phyloP scores from a whole-genome alignment of 352 stramenopile genomes.

The Phytophthora brassicae region DNA sequence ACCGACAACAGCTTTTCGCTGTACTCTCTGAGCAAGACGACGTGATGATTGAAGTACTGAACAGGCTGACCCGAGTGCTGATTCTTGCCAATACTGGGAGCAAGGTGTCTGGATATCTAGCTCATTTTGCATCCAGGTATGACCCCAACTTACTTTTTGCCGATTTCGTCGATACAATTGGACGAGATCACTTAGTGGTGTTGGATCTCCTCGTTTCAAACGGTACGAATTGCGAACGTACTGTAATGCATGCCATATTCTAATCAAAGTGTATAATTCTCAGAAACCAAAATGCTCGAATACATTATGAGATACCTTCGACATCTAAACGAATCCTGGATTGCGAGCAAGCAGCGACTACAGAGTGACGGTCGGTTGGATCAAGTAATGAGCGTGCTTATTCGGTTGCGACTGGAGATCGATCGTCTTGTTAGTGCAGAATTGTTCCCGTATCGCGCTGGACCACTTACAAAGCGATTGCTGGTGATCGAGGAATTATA shows the following conservation, averaged over 20 bases:
- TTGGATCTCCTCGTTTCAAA: slow-evolving; percentile 73
- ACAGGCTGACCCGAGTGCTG: slow-evolving; percentile 39
- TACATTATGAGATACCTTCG: slow-evolving; percentile 65
- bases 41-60: slow-evolving; percentile 62
- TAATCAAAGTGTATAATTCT: background rate
- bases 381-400: slow-evolving; percentile 52
- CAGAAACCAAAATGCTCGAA: slow-evolving; percentile 71
- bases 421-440: slow-evolving; percentile 40
- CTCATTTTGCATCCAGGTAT: slow-evolving; percentile 30
- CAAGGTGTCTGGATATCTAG: background rate
- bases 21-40: slow-evolving; percentile 73
- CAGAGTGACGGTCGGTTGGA: slow-evolving; percentile 26
- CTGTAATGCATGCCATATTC: background rate
- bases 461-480: slow-evolving; percentile 51
- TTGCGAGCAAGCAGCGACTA: slow-evolving; percentile 26
- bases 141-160: slow-evolving; percentile 64
- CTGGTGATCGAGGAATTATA: slow-evolving; percentile 53
- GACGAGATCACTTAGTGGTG: slow-evolving; percentile 63
- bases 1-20: slow-evolving; percentile 39
- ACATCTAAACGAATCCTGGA: slow-evolving; percentile 34
- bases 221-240: slow-evolving; percentile 31
- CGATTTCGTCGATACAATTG: slow-evolving; percentile 45
- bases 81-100: background rate
- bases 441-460: slow-evolving; percentile 60
- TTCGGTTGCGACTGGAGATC: slow-evolving; percentile 66